These are phyloP conservation scores for Lachancea fermentati DNA, from an alignment of 805 yeast genomes.

Conservation along the genomic window DNA sequence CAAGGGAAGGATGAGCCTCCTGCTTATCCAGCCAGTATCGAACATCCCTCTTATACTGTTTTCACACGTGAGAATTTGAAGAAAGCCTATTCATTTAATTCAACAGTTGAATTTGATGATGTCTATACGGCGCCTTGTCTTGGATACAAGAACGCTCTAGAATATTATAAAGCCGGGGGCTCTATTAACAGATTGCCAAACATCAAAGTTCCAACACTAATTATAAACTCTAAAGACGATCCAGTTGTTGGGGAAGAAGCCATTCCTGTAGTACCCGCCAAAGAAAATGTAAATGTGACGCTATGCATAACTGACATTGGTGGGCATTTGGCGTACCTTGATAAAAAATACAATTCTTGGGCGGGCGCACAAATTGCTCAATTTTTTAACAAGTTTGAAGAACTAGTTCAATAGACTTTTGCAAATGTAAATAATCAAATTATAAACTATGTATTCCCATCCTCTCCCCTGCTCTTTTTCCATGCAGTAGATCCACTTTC, in stretches of 20 bases:
- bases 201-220: conserved; percentile 56
- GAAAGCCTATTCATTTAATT: conserved; percentile 35
- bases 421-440: conserved; percentile 2
- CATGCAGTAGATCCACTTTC: conserved; percentile 74
- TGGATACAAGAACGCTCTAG: conserved; percentile 56
- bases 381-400: conserved; percentile 37
- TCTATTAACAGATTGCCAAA: conserved; percentile 51
- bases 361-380: conserved; percentile 38
- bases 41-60: conserved; percentile 19
- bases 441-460: conserved; percentile 37
- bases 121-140: conserved; percentile 54
- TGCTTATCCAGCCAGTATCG: conserved; percentile 16
- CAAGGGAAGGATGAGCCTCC: conserved; percentile 16
- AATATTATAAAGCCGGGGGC: conserved; percentile 61
- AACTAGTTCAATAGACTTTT: conserved; percentile 19
- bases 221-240: conserved; percentile 57
- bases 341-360: conserved; percentile 44
- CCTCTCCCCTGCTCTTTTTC: conserved; percentile 77
- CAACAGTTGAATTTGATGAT: conserved; percentile 54
- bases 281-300: conserved; percentile 52
- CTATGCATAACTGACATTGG: conserved; percentile 59
- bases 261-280: conserved; percentile 46
- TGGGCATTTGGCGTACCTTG: conserved; percentile 59
- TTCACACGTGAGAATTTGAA: conserved; percentile 33
- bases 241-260: conserved; percentile 52